These are phyloP conservation scores for Jasminum sambac DNA, from an alignment of 257 asterid genomes.

Conservation along the genomic window DNA sequence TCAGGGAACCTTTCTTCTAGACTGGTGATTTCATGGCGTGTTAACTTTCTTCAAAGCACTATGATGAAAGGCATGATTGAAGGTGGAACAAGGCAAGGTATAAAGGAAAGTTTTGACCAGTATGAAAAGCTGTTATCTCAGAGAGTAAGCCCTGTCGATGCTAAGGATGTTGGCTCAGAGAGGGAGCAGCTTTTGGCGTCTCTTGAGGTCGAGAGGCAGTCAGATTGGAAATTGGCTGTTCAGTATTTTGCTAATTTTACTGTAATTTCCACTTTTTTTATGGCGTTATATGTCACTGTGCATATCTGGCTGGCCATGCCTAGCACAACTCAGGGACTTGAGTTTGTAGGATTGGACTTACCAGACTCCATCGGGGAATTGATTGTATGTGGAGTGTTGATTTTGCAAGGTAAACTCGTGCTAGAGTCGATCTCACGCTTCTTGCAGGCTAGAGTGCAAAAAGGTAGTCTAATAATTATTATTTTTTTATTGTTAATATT, in stretches of 20 bases:
- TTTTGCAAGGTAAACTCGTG: conserved; percentile 88
- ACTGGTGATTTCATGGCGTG: conserved; percentile 80
- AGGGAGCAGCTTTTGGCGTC: conserved; percentile 88
- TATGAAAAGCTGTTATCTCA: conserved; percentile 65
- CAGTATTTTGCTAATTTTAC: conserved; percentile 90
- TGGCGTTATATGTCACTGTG: conserved; percentile 61
- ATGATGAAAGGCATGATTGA: conserved; percentile 96
- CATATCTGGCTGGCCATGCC: conserved; percentile 77
- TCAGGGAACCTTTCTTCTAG: conserved; percentile 77
- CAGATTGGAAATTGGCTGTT: conserved; percentile 81
- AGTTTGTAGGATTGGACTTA: conserved; percentile 92
- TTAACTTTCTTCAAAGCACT: conserved; percentile 87
- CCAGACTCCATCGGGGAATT: conserved; percentile 97
- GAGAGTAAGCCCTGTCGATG: conserved; percentile 72
- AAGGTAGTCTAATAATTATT: conserved; percentile 46
- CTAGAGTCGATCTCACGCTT: conserved; percentile 82
- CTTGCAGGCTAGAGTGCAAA: conserved; percentile 87
- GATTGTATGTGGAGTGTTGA: conserved; percentile 79
- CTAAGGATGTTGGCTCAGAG: conserved; percentile 70
- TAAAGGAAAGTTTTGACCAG: conserved; percentile 84
- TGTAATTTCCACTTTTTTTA: conserved; percentile 60
- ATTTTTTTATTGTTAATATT: background rate
- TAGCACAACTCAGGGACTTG: conserved; percentile 87
- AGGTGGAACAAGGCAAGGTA: conserved; percentile 84
- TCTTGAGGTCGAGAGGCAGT: conserved; percentile 69